Conservation (phyloP, 2,329 filamentous ascomycete genomes). For the Calonectria pseudoreteaudii region DNA sequence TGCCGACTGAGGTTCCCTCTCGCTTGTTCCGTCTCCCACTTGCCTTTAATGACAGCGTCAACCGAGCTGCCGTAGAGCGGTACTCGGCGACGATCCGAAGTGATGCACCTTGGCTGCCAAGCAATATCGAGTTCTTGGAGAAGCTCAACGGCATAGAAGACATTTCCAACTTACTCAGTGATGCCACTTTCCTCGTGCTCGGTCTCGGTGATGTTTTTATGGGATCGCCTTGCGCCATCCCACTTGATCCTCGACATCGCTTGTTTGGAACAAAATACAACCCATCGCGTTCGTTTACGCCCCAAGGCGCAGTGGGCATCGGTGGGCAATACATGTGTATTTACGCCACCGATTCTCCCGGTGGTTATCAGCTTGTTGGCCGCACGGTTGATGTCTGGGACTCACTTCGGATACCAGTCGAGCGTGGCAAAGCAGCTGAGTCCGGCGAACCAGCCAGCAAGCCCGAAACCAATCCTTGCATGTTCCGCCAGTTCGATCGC, state of each 20-base stretch:
- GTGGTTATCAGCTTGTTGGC: slow-evolving; percentile 53
- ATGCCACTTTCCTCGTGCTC: slow-evolving; percentile 51
- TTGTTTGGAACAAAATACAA: slow-evolving; percentile 54
- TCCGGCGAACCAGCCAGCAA: neutral
- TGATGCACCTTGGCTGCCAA: slow-evolving; percentile 71
- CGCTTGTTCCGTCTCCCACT: slow-evolving; percentile 51
- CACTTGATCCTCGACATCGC: slow-evolving; percentile 49
- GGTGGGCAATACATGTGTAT: slow-evolving; percentile 54
- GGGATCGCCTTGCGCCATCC: slow-evolving; percentile 51
- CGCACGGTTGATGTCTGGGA: slow-evolving; percentile 51
- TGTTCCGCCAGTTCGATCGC: slow-evolving; percentile 49
- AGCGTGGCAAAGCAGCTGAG: neutral
- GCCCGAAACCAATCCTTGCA: slow-evolving; percentile 36
- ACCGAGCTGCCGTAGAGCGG: slow-evolving; percentile 64
- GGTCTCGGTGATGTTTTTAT: slow-evolving; percentile 55
- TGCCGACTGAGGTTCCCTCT: slow-evolving; percentile 40
- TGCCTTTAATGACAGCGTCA: slow-evolving; percentile 53
- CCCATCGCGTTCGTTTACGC: slow-evolving; percentile 51
- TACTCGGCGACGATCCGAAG: slow-evolving; percentile 72
- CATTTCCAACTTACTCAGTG: slow-evolving; percentile 42
- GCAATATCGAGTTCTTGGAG: slow-evolving; percentile 67
- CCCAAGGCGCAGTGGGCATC: slow-evolving; percentile 50
- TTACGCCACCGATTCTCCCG: slow-evolving; percentile 52
- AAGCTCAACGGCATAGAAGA: slow-evolving; percentile 48
- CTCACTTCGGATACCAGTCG: slow-evolving; percentile 13